Percentiles rank a stretch among this genome's conserved stretches.
phyloP scores from a whole-genome alignment of 768 basidiomycete genomes.

The Collybia nuda region DNA sequence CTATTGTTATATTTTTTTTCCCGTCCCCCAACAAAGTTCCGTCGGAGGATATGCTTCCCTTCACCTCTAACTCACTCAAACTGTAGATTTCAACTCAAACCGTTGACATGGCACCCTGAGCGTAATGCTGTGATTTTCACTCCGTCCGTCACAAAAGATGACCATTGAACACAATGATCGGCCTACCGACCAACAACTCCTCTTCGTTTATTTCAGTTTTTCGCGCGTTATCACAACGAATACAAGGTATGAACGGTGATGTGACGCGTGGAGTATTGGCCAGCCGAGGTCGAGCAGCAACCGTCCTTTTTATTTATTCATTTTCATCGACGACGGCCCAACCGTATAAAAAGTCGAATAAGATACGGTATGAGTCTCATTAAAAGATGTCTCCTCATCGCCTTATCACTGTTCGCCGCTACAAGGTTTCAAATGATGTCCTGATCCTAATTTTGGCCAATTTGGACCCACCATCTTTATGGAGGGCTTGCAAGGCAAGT shows the following conservation, averaged over 20 bases:
- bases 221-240: constrained; percentile 39
- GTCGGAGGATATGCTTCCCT: constrained; percentile 25
- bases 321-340: constrained; percentile 33
- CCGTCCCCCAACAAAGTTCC: constrained; percentile 27
- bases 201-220: constrained; percentile 38
- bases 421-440: constrained; percentile 52
- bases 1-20: constrained; percentile 47
- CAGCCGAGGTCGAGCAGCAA: constrained; percentile 43
- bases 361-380: constrained; percentile 27
- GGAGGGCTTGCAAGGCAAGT: constrained; percentile 45
- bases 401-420: constrained; percentile 40
- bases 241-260: constrained; percentile 36
- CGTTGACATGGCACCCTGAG: constrained; percentile 51
- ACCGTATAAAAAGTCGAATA: constrained; percentile 46
- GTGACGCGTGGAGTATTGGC: constrained; percentile 36
- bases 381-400: constrained; percentile 46
- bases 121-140: constrained; percentile 4
- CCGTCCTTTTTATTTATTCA: constrained; percentile 41
- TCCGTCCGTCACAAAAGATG: constrained; percentile 49
- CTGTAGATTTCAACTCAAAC: constrained; percentile 33
- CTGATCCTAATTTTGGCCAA: constrained; percentile 48
- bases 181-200: constrained; percentile 47
- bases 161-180: constrained; percentile 43
- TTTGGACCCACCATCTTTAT: constrained; percentile 47
- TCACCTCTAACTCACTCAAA: constrained; percentile 37